Percentiles rank a stretch among this genome's conserved stretches.
Evolutionary conservation across 306 rosid genomes (phyloP).

Genomic region (Hylodesmum podocarpum): DNA sequence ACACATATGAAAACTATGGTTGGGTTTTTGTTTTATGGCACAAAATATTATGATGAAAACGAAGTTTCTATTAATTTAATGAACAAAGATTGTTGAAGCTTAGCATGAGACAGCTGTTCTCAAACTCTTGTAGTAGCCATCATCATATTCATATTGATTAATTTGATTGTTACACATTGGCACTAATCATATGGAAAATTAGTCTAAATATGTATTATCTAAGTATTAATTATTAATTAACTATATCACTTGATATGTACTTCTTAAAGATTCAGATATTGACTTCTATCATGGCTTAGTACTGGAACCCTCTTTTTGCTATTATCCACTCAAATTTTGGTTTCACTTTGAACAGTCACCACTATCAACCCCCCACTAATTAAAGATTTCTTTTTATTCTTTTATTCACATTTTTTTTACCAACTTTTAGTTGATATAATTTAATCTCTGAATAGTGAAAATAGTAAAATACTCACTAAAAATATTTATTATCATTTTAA

Average conservation of each 20-base stretch:
- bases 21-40: neutral
- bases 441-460: no score
- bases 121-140: slow-evolving; percentile 31
- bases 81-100: slow-evolving; percentile 22
- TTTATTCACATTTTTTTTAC: neutral
- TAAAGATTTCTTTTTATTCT: neutral
- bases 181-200: slow-evolving; percentile 26
- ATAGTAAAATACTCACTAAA: no score
- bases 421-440: no score
- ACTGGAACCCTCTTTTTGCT: slow-evolving; percentile 24
- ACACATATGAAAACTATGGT: no score
- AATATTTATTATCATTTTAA: no score
- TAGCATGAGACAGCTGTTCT: slow-evolving; percentile 54
- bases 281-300: slow-evolving; percentile 22
- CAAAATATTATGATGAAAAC: neutral
- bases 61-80: slow-evolving; percentile 30
- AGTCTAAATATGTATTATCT: neutral
- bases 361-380: slow-evolving; percentile 23
- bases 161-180: slow-evolving; percentile 17
- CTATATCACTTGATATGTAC: neutral
- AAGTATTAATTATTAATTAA: slow-evolving; percentile 18
- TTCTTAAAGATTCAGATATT: slow-evolving; percentile 18
- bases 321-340: slow-evolving; percentile 12
- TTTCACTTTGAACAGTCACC: neutral
- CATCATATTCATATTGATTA: slow-evolving; percentile 17